Evolutionary conservation across 768 basidiomycete genomes (phyloP).

Genomic region (Pulveroboletus frians): DNA sequence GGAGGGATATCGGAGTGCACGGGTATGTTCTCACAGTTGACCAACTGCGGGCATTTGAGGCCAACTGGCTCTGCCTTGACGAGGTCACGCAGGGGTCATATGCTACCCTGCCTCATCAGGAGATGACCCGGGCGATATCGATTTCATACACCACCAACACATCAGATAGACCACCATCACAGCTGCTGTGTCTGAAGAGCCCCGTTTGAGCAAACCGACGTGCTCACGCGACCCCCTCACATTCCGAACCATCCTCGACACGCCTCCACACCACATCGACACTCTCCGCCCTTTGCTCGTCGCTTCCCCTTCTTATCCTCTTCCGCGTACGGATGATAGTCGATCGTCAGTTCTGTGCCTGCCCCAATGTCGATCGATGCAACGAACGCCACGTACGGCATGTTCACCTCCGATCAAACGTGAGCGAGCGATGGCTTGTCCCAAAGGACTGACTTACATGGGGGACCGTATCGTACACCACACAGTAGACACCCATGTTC

Average conservation of each 20-base stretch:
- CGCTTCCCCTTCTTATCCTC: slow-evolving; percentile 24
- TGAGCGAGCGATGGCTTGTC: neutral
- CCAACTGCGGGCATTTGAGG: neutral
- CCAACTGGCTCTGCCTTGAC: no score
- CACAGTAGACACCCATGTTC: slow-evolving; percentile 52
- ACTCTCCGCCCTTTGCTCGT: slow-evolving; percentile 27
- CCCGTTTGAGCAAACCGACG: neutral
- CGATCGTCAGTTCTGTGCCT: slow-evolving; percentile 54
- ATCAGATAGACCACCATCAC: no score
- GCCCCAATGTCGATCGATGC: slow-evolving; percentile 45
- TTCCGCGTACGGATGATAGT: slow-evolving; percentile 50
- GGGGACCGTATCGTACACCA: slow-evolving; percentile 58
- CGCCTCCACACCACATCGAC: slow-evolving; percentile 33
- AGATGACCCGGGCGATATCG: no score
- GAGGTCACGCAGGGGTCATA: no score
- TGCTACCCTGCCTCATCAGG: no score
- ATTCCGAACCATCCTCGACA: slow-evolving; percentile 37
- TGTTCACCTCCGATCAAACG: slow-evolving; percentile 40
- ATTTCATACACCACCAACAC: no score
- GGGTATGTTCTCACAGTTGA: slow-evolving; percentile 18
- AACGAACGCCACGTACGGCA: slow-evolving; percentile 59
- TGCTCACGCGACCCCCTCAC: neutral
- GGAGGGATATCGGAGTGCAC: slow-evolving; percentile 4
- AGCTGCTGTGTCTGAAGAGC: no score
- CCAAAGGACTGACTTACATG: slow-evolving; percentile 33